Evolutionary conservation across 805 yeast genomes (phyloP).

Genomic region (Kazachstania martiniae): DNA sequence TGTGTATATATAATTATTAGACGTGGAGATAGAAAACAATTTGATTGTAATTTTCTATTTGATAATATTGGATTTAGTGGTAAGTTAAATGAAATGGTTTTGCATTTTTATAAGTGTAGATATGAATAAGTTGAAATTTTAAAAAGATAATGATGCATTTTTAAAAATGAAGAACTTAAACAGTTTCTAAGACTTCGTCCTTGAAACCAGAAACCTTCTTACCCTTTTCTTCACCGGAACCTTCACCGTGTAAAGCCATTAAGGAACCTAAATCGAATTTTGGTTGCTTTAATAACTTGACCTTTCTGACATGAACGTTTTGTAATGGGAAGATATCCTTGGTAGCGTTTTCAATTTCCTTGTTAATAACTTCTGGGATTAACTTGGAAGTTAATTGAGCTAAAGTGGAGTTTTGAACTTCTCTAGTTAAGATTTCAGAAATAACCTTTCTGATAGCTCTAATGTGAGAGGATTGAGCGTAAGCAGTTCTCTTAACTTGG

Average conservation of each 20-base stretch:
- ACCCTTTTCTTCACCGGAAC: conserved; percentile 89
- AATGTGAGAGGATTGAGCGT: conserved; percentile 95
- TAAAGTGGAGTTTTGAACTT: conserved; percentile 87
- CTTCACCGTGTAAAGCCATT: conserved; percentile 95
- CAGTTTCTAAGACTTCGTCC: conserved; percentile 97
- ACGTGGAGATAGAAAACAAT: too few species aligned
- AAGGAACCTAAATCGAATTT: conserved; percentile 95
- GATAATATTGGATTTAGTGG: too few species aligned
- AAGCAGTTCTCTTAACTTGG: conserved; percentile 95
- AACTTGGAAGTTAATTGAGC: conserved; percentile 94
- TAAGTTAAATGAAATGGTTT: too few species aligned
- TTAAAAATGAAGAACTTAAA: conserved; percentile 23
- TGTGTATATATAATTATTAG: too few species aligned
- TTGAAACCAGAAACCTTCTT: conserved; percentile 96
- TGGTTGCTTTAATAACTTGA: conserved; percentile 95
- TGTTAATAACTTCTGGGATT: conserved; percentile 97
- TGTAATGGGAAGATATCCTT: conserved; percentile 93
- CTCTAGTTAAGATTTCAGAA: conserved; percentile 92
- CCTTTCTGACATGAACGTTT: conserved; percentile 98
- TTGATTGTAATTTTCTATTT: too few species aligned
- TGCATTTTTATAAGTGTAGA: too few species aligned
- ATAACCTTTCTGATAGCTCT: conserved; percentile 96
- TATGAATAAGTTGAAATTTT: neutral
- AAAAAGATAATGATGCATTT: neutral
- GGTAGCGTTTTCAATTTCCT: conserved; percentile 95